Evolutionary conservation across 2,329 filamentous ascomycete species (phyloP).

Genomic region (Ophiostoma pallidulum): DNA sequence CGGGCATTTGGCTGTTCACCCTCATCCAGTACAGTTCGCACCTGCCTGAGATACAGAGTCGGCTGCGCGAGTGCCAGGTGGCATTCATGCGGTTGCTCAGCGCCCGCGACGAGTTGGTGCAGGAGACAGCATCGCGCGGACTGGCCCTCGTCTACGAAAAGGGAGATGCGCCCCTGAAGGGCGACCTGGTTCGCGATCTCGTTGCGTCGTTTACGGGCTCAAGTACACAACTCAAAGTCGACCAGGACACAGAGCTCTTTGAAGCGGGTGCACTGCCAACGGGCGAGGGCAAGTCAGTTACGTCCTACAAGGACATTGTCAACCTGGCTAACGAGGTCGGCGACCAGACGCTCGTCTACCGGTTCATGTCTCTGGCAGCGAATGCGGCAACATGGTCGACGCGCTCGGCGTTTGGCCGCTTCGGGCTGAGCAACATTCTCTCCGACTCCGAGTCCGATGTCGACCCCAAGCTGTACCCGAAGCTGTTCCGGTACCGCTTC

Average conservation of each 20-base stretch:
- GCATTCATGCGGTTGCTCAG: conserved; percentile 82
- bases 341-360: conserved; percentile 91
- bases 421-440: conserved; percentile 84
- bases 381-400: conserved; percentile 97
- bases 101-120: conserved; percentile 85
- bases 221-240: conserved; percentile 67
- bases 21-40: conserved; percentile 85
- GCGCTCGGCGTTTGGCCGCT: conserved; percentile 89
- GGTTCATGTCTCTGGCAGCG: conserved; percentile 94
- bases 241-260: conserved; percentile 85
- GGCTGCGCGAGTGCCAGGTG: conserved; percentile 68
- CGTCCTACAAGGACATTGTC: conserved; percentile 96
- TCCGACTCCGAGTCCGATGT: conserved; percentile 80
- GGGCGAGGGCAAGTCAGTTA: conserved; percentile 79
- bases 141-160: conserved; percentile 90
- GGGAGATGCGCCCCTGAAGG: conserved; percentile 70
- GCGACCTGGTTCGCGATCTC: conserved; percentile 76
- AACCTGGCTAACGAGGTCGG: conserved; percentile 92
- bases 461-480: conserved; percentile 91
- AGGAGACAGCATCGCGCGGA: conserved; percentile 88
- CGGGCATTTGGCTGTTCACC: conserved; percentile 90
- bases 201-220: conserved; percentile 81
- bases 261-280: conserved; percentile 85
- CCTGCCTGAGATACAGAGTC: conserved; percentile 60
- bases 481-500: conserved; percentile 88